Percentiles rank a stretch among this genome's conserved stretches.
phyloP scores from a whole-genome alignment of 305 asterid species.

The Fraxinus greggii region DNA sequence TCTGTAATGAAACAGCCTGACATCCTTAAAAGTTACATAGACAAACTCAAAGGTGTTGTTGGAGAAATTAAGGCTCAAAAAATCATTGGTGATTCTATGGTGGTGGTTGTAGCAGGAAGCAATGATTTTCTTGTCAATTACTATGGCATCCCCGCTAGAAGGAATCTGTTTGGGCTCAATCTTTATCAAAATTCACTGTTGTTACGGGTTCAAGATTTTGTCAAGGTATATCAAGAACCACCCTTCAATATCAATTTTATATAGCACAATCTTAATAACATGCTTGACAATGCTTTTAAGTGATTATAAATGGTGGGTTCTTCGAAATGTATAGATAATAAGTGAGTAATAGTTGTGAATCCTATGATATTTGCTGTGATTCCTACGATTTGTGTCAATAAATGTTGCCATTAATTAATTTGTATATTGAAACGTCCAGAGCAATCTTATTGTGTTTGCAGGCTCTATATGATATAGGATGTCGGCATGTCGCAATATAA shows the following conservation, averaged over 20 bases:
- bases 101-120: constrained; percentile 23
- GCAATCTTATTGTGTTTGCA: too few relatives aligned
- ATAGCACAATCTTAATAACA: too few relatives aligned
- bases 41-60: neutral
- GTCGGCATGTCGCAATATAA: too few relatives aligned
- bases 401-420: too few relatives aligned
- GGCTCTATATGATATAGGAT: too few relatives aligned
- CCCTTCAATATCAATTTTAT: neutral
- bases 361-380: too few relatives aligned
- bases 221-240: constrained; percentile 14
- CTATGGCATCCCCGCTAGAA: neutral
- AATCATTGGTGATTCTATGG: constrained; percentile 18
- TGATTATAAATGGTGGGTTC: too few relatives aligned
- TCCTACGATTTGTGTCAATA: too few relatives aligned
- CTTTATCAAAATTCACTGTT: neutral
- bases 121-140: neutral
- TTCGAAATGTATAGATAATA: too few relatives aligned
- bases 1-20: constrained; percentile 24
- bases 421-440: too few relatives aligned
- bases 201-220: neutral
- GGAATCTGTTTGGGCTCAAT: neutral
- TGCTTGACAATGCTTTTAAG: too few relatives aligned
- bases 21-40: constrained; percentile 10
- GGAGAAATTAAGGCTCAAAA: constrained; percentile 20
- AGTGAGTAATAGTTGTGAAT: too few relatives aligned